Base-by-base conservation (phyloP, 2,329 filamentous ascomycete species). In the Talaromyces marneffei region DNA sequence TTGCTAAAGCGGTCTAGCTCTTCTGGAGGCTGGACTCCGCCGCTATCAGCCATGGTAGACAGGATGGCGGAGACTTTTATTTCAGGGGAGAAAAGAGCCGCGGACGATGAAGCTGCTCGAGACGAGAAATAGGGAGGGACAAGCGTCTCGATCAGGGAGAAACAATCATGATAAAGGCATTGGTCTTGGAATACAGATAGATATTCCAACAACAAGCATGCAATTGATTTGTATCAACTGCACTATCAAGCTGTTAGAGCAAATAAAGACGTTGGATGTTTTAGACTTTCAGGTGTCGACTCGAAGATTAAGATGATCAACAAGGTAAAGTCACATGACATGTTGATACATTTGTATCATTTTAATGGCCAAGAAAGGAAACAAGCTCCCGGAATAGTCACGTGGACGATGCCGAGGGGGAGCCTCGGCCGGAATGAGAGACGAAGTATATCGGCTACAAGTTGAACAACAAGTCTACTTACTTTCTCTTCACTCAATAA, bases 1-100 rank as follows among this genome's bases (percentile, higher is more conserved):
- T 90, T 81, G 83, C 90, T 92, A 82, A 97, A 94, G 75, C 85
- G 83, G 82, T 97, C 92, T 76, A 96, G 67, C 69, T 78, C 69
- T 20, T 63, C 61, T 42, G 62, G 58, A 25, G 46, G 46, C 14
- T 61, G 33, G 16, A 57, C 16, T 14, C 52, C 50, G 29, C 52
- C 50, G 29, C 52, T 57, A 50, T 56, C 53, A 7, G 61, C 61
- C 61, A 63, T 63, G 52, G 12, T 57, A 20, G 20, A 35, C 35
- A 44, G 40, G 16, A 23, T 16, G 14, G 29, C 39, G 40, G 14
- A 55, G 20, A 9, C 12, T n/a, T 55, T 12, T 39, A 20, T 37
- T 23, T 20, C 20, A 20, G 7, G 16, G 52, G 8, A n/a, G 23
- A 55, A 37, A 40, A 25, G 29, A 20, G 35, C 33, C 14, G 52